phyloP scores from a whole-genome alignment of 805 yeast genomes.

The Cyberlindnera euphorbiiphila region DNA sequence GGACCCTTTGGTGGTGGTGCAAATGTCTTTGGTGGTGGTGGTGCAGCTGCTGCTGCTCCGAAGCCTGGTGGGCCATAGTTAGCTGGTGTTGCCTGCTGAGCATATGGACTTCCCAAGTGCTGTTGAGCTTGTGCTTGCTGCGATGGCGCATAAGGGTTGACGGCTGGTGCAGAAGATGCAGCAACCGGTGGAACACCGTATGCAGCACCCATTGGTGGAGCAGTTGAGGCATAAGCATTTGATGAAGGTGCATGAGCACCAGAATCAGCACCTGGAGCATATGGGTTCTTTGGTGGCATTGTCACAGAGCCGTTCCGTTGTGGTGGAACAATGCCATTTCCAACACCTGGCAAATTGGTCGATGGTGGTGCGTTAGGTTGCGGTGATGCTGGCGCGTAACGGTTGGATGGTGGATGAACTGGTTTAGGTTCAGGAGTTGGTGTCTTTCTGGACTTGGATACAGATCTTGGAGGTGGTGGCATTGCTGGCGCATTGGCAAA shows the following conservation, averaged over 20 bases:
- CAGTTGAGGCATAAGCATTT: slow-evolving; percentile 36
- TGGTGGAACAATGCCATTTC: slow-evolving; percentile 33
- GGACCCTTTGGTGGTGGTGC: slow-evolving; percentile 16
- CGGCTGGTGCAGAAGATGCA: too few species aligned
- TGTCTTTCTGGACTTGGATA: slow-evolving; percentile 26
- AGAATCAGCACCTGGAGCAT: slow-evolving; percentile 30
- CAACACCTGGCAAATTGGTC: slow-evolving; percentile 8
- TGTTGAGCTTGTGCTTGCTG: too few species aligned
- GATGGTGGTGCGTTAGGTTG: slow-evolving; percentile 17
- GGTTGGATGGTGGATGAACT: slow-evolving; percentile 24
- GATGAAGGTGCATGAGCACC: slow-evolving; percentile 26
- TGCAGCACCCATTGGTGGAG: slow-evolving; percentile 33
- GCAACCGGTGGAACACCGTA: slow-evolving; percentile 33
- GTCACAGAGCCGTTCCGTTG: slow-evolving; percentile 26
- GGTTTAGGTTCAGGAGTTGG: slow-evolving; percentile 20
- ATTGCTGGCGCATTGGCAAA: slow-evolving; percentile 26
- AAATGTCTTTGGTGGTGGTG: slow-evolving; percentile 19
- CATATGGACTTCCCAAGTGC: slow-evolving; percentile 28
- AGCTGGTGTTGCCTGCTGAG: slow-evolving; percentile 12
- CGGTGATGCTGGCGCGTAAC: slow-evolving; percentile 32
- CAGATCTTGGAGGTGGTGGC: slow-evolving; percentile 35
- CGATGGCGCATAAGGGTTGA: slow-evolving; percentile 28
- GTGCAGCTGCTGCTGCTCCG: slow-evolving; percentile 29
- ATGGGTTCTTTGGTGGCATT: slow-evolving; percentile 30
- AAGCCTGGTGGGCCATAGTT: slow-evolving; percentile 7